Conservation (phyloP, 2,329 filamentous ascomycete species). For the Thielaviopsis populi region DNA sequence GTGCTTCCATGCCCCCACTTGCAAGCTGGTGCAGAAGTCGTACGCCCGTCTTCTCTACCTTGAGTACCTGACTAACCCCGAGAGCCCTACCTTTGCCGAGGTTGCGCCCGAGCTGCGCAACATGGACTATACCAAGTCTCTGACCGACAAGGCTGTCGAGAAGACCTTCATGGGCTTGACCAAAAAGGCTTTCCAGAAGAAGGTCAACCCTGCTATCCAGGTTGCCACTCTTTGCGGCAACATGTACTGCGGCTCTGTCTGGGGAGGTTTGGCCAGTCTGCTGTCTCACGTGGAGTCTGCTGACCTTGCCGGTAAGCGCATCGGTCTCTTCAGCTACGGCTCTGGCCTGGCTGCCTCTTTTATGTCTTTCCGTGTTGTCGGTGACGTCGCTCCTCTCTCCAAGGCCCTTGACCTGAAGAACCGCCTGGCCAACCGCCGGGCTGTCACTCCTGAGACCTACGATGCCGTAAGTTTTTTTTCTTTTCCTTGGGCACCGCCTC, state of each 20-base stretch:
- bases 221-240: constrained; percentile 62
- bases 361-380: constrained; percentile 57
- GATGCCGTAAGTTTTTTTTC: constrained; percentile 44
- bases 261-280: constrained; percentile 59
- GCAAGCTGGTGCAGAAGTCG: constrained; percentile 76
- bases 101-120: constrained; percentile 63
- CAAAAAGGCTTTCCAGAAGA: constrained; percentile 73
- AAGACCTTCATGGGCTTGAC: constrained; percentile 74
- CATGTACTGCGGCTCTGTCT: constrained; percentile 58
- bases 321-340: constrained; percentile 67
- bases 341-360: constrained; percentile 60
- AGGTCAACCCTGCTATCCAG: constrained; percentile 57
- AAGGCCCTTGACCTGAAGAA: constrained; percentile 55
- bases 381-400: constrained; percentile 52
- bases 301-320: constrained; percentile 52
- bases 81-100: constrained; percentile 52
- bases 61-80: constrained; percentile 60
- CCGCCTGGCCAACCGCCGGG: constrained; percentile 49
- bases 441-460: constrained; percentile 56
- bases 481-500: not conserved
- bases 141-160: constrained; percentile 69
- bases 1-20: constrained; percentile 69
- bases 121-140: constrained; percentile 63
- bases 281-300: constrained; percentile 49
- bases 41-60: constrained; percentile 76